Conservation (phyloP, 1,139 yeast genomes). For the Diutina catenulata region DNA sequence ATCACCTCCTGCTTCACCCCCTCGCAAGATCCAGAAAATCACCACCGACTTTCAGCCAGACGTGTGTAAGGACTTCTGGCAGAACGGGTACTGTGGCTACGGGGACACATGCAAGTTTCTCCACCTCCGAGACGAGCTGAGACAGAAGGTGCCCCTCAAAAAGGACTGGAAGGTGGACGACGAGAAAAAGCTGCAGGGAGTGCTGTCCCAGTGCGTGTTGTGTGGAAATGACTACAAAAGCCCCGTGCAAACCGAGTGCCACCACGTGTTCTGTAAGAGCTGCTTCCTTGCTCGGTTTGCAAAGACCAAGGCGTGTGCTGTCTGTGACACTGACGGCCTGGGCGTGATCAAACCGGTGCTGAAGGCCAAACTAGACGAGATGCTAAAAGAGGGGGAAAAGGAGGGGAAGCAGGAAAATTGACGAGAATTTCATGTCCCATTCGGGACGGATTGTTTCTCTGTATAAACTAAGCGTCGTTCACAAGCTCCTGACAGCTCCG, state of each 20-base stretch:
- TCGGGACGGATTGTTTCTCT: too few species aligned
- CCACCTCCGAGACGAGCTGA: conserved; percentile 81
- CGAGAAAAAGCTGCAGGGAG: conserved; percentile 13
- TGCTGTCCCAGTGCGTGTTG: conserved; percentile 55
- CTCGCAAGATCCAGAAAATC: too few species aligned
- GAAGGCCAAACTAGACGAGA: not conserved
- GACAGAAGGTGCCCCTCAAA: conserved; percentile 55
- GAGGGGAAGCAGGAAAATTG: too few species aligned
- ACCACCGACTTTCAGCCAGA: conserved; percentile 89
- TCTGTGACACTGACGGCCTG: conserved; percentile 47
- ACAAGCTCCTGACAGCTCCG: too few species aligned
- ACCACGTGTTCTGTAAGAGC: conserved; percentile 52
- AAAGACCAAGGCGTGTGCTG: conserved; percentile 32
- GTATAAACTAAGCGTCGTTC: too few species aligned
- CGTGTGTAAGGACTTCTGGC: conserved; percentile 84
- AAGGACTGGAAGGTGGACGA: conserved; percentile 57
- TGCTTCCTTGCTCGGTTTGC: conserved; percentile 47
- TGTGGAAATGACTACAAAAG: conserved; percentile 44
- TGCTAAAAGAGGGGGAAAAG: too few species aligned
- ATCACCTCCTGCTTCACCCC: too few species aligned
- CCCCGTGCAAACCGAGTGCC: conserved; percentile 56
- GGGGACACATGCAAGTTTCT: conserved; percentile 97
- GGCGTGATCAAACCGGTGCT: conserved; percentile 31
- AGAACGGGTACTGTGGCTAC: conserved; percentile 92
- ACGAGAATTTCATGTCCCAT: too few species aligned